These are phyloP conservation scores for Diplodia seriata DNA, from an alignment of 2,329 filamentous ascomycete genomes.

Conservation along the genomic window DNA sequence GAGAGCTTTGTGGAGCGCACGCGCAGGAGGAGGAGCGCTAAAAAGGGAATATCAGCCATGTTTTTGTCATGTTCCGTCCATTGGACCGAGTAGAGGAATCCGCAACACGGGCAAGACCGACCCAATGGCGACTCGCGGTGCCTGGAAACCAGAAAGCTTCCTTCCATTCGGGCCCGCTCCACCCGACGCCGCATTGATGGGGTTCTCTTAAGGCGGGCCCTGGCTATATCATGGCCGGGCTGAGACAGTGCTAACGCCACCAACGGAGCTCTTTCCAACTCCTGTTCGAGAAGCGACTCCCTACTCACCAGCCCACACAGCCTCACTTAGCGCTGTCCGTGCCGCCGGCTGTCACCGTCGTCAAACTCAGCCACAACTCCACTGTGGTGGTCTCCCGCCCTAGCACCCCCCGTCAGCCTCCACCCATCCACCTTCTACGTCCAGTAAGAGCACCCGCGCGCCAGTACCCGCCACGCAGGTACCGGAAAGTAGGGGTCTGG, in stretches of 20 bases:
- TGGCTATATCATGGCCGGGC: conserved; percentile 24
- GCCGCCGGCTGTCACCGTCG: conserved; percentile 4
- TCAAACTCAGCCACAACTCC: conserved; percentile 16
- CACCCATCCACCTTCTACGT: conserved; percentile 5
- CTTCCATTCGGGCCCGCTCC: conserved; percentile 4
- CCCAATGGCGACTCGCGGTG: not conserved
- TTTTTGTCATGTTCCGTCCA: conserved; percentile 5
- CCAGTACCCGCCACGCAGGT: not conserved
- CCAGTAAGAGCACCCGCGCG: conserved; percentile 23
- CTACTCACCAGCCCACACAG: not conserved
- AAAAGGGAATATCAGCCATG: conserved; percentile 27
- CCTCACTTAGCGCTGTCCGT: not conserved
- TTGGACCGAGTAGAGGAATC: not conserved
- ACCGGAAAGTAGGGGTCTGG: conserved; percentile 3
- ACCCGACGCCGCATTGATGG: conserved; percentile 27
- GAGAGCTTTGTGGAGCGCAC: conserved; percentile 11
- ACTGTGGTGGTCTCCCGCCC: not conserved
- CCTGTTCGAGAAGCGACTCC: not conserved
- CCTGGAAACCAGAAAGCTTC: not conserved
- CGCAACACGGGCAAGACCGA: not conserved
- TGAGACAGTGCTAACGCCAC: conserved; percentile 29
- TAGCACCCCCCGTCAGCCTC: not conserved
- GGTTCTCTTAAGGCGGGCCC: conserved; percentile 11
- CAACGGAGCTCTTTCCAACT: conserved; percentile 6
- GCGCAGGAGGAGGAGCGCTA: not conserved